phyloP scores from a whole-genome alignment of 2,329 filamentous ascomycete genomes.

The Colletotrichum musicola region DNA sequence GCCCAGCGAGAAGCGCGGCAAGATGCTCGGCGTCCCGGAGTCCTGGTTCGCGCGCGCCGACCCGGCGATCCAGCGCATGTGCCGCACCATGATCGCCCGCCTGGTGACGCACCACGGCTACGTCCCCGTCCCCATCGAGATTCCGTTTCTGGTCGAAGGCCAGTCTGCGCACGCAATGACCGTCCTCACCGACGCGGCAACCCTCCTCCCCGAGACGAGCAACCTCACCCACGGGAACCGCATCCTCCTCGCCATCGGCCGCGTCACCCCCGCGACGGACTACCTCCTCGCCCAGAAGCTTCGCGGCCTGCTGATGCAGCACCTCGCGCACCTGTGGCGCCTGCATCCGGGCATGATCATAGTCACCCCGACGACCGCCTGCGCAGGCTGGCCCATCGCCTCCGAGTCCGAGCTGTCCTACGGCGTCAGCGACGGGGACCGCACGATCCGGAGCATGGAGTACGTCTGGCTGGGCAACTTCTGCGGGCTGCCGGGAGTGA shows the following conservation, averaged over 20 bases:
- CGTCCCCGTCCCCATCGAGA: slow-evolving; percentile 64
- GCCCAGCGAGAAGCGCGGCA: slow-evolving; percentile 47
- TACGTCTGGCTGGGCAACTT: slow-evolving; percentile 66
- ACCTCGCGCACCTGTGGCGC: slow-evolving; percentile 76
- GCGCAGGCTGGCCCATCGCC: slow-evolving; percentile 59
- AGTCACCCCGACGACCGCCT: slow-evolving; percentile 74
- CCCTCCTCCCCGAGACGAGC: slow-evolving; percentile 59
- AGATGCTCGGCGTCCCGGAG: slow-evolving; percentile 73
- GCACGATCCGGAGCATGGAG: slow-evolving; percentile 60
- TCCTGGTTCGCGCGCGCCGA: slow-evolving; percentile 69
- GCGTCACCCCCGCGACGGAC: slow-evolving; percentile 73
- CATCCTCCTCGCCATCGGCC: slow-evolving; percentile 74
- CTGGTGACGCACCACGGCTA: slow-evolving; percentile 67
- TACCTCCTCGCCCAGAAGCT: slow-evolving; percentile 78
- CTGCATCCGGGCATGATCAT: slow-evolving; percentile 77
- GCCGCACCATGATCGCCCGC: slow-evolving; percentile 60
- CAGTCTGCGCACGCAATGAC: slow-evolving; percentile 81
- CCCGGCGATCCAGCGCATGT: slow-evolving; percentile 57
- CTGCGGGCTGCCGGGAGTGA: slow-evolving; percentile 61
- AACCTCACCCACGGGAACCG: slow-evolving; percentile 72
- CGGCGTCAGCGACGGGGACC: slow-evolving; percentile 61
- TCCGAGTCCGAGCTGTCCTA: slow-evolving; percentile 50
- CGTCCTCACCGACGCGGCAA: slow-evolving; percentile 73
- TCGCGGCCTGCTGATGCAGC: slow-evolving; percentile 76
- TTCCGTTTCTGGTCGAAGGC: slow-evolving; percentile 71